Evolutionary conservation across 2,329 filamentous ascomycete species (phyloP).

Genomic region (Aspergillus vadensis): DNA sequence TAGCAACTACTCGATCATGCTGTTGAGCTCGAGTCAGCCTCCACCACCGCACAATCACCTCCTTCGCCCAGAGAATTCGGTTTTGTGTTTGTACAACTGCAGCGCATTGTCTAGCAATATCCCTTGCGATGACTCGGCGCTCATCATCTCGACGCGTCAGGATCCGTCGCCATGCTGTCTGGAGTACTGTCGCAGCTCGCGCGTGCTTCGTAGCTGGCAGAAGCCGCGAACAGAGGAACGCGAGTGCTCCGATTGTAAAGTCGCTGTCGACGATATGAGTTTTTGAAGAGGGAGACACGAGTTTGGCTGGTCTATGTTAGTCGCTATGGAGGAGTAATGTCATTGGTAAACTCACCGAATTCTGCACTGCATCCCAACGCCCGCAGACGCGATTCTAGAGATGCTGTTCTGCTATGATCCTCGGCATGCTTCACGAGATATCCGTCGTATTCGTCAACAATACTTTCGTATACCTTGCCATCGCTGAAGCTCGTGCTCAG

Average conservation of each 20-base stretch:
- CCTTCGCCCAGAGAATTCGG: conserved; percentile 43
- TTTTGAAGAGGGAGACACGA: conserved; percentile 39
- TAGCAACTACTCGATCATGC: conserved; percentile 6
- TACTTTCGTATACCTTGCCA: conserved; percentile 55
- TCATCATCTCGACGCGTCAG: conserved; percentile 20
- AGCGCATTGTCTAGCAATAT: conserved; percentile 45
- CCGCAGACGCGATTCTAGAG: conserved; percentile 38
- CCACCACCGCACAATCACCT: conserved; percentile 40
- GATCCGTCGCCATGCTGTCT: conserved; percentile 52
- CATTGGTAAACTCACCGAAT: conserved; percentile 38
- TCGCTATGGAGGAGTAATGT: conserved; percentile 1
- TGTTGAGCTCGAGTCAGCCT: conserved; percentile 25
- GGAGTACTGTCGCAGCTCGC: conserved; percentile 56
- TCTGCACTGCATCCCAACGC: conserved; percentile 46
- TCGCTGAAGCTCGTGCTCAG: conserved; percentile 62
- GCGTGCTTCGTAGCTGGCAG: conserved; percentile 53
- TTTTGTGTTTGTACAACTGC: conserved; percentile 49
- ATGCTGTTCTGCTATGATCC: not conserved
- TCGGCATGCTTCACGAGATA: conserved; percentile 34
- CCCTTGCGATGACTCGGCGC: conserved; percentile 26
- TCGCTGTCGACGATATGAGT: conserved; percentile 54
- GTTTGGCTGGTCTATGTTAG: conserved; percentile 43
- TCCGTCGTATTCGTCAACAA: conserved; percentile 59
- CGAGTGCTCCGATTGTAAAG: conserved; percentile 59
- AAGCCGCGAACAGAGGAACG: conserved; percentile 62